A percentile compares a stretch with the other conserved stretches of the same genome.
Evolutionary conservation across 1,284 basidiomycete species (phyloP).

Genomic region (Porodaedalea pini): DNA sequence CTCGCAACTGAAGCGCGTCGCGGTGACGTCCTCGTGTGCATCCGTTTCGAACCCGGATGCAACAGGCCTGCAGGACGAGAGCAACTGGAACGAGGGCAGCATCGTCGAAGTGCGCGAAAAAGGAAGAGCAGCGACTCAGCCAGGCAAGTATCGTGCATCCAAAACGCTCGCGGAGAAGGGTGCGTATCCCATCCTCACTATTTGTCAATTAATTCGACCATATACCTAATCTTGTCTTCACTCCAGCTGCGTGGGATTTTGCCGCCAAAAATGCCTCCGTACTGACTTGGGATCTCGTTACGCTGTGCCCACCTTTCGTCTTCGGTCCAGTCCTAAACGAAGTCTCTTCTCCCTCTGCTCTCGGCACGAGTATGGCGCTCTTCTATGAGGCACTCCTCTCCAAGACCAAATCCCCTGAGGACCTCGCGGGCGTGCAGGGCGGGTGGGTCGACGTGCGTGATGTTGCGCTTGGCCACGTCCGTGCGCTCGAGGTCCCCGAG

Average conservation of each 20-base stretch:
- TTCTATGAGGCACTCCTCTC: slow-evolving; percentile 14
- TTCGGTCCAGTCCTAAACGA: slow-evolving; percentile 19
- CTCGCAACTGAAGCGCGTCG: slow-evolving; percentile 18
- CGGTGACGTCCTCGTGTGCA: slow-evolving; percentile 16
- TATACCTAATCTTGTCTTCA: not conserved
- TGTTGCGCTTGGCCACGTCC: slow-evolving; percentile 44
- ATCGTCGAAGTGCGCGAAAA: slow-evolving; percentile 14
- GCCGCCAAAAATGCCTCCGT: slow-evolving; percentile 18
- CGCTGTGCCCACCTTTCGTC: slow-evolving; percentile 20
- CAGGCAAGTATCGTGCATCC: slow-evolving; percentile 18
- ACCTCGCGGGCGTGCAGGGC: slow-evolving; percentile 27
- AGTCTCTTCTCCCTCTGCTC: slow-evolving; percentile 5
- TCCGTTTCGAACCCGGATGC: slow-evolving; percentile 6
- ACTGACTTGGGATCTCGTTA: slow-evolving; percentile 21
- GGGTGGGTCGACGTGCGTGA: slow-evolving; percentile 47
- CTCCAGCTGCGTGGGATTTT: slow-evolving; percentile 25
- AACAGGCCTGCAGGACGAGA: slow-evolving; percentile 10
- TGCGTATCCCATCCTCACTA: not conserved
- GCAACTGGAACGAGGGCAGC: slow-evolving; percentile 17
- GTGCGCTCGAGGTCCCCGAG: slow-evolving; percentile 37
- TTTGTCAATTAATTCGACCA: not conserved
- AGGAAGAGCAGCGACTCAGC: slow-evolving; percentile 9
- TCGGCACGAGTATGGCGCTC: slow-evolving; percentile 9
- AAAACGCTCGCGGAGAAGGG: slow-evolving; percentile 20
- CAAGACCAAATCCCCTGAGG: slow-evolving; percentile 15